Evolutionary conservation across 2,329 filamentous ascomycete species (phyloP), one percentile per base, ranked within the genome.

Genomic region (Calonectria pseudoreteaudii): DNA sequence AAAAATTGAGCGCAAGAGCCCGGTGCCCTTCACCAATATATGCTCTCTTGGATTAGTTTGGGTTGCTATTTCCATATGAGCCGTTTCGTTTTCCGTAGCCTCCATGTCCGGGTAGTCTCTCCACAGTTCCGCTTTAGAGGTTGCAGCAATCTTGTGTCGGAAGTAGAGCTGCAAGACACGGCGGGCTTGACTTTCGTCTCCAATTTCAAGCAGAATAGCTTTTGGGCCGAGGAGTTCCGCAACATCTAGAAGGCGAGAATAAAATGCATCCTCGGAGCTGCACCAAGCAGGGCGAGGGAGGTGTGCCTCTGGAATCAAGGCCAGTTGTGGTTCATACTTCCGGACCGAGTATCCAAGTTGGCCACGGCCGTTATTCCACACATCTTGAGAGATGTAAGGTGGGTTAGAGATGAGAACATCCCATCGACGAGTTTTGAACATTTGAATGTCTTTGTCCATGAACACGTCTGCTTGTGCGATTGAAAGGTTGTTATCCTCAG

Each of bases 361-460:
- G 20, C 84, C 84, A 14, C 79, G 78, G 23, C 85, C 86, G 4
- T 83, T 76, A 44, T 82, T 73, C 86, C 86, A 88, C 13, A 84
- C 79, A 49, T 82, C 77, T 0, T 87, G 86, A 2, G 95, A 97
- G 66, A 98, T 93, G 82, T 98, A 98, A 0, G 97, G 97, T 20
- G 97, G 97, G 80, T 99, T 99, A 1, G 94, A 94, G 44, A 97
- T 90, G 1, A 99, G 84, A 5, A 98, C 85, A 75, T 97, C 92
- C 80, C 83, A 89, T 4, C 47, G 77, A 20, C 60, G 66, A 11
- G 56, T 52, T 1, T 80, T 56, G 2, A 85, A 72, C 2, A 71
- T 38, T 4, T 74, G 53, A 67, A 87, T 82, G 74, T 84, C 85
- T 41, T 78, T 80, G 20, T 88, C 83, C 9, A 82, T 80, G 74